Base-by-base conservation (phyloP, 257 asterid species). In the Scutellaria minor region DNA sequence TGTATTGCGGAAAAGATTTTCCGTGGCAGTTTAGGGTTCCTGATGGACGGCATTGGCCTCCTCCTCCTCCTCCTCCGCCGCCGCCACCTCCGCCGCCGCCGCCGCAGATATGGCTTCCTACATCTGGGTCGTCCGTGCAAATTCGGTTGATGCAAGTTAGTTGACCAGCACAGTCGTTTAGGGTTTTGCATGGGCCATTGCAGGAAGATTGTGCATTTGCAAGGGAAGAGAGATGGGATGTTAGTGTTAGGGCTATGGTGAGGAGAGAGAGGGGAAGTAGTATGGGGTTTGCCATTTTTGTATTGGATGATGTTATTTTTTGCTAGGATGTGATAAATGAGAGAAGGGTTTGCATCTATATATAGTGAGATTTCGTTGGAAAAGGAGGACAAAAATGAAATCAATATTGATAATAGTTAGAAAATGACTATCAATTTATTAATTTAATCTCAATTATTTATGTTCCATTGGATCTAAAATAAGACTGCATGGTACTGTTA, bases 61-160 rank as follows among this genome's bases (percentile, higher is more conserved):
- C 45, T 2, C 70, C 51, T 1, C 79, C 71, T 0, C 70, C 52
- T 7, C 80, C 62, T 3, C 77, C 68, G 0, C 75, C 75, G 1
- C 79, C 68, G 0, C 76, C 64, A 5, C 82, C 53, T 1, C 79
- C 50, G 0, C 78, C 68, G 3, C 68, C 61, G 14, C 68, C 31
- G 20, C 70, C n/a, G n/a, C 78, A 77, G 6, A 51, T 70, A 7
- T 57, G 63, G 7, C 75, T 61, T 51, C 80, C 86, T 54, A 68
- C 66, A 1, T 68, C 37, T 10, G 79, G 78, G 59, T 81, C 82
- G 31, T 81, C 85, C 69, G 40, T 70, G 70, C 85, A 81, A 48
- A 51, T 65, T 6, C 80, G 70, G 7, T 72, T 72, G 35, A 74
- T 70, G 82, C 83, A 81, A n/a, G 77, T 77, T 31, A 81, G 44